These are phyloP conservation scores for Lithohypha guttulata DNA, from an alignment of 2,329 filamentous ascomycete genomes.

Conservation along the genomic window DNA sequence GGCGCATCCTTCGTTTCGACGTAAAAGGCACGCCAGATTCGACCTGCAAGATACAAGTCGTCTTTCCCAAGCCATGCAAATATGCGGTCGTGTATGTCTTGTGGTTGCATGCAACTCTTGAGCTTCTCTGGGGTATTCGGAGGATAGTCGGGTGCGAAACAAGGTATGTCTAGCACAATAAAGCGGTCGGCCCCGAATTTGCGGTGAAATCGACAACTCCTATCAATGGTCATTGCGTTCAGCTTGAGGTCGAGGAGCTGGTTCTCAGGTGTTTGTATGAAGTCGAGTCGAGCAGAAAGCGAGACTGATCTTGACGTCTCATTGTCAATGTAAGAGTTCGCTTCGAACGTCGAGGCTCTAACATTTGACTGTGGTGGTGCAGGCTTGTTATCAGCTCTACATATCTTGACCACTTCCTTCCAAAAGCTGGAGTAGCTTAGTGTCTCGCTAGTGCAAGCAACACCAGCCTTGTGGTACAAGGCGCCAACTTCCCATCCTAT, in stretches of 20 bases:
- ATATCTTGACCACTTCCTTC: constrained; percentile 1
- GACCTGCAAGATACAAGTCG: constrained; percentile 31
- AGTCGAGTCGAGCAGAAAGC: constrained; percentile 32
- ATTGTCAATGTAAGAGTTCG: constrained; percentile 8
- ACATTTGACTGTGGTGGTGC: background rate
- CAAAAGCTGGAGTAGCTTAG: background rate
- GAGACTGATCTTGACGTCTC: constrained; percentile 27
- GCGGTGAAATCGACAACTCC: constrained; percentile 35
- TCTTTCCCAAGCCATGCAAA: constrained; percentile 31
- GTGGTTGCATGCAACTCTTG: constrained; percentile 1
- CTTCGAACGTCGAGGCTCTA: background rate
- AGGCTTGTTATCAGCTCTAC: background rate
- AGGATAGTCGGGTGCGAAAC: constrained; percentile 10
- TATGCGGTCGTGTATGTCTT: constrained; percentile 26
- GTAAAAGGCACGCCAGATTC: constrained; percentile 36
- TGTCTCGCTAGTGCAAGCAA: background rate
- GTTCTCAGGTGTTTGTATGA: constrained; percentile 25
- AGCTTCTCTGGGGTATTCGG: constrained; percentile 9
- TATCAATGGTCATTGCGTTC: constrained; percentile 32
- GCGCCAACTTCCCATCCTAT: background rate
- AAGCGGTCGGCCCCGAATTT: constrained; percentile 39
- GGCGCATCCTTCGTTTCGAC: constrained; percentile 30
- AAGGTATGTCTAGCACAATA: constrained; percentile 30
- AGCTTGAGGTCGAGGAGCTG: constrained; percentile 31
- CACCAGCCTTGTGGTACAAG: background rate